Conservation (phyloP, 192 early-diverging fungal genomes). For the Dissophora globulifera region DNA sequence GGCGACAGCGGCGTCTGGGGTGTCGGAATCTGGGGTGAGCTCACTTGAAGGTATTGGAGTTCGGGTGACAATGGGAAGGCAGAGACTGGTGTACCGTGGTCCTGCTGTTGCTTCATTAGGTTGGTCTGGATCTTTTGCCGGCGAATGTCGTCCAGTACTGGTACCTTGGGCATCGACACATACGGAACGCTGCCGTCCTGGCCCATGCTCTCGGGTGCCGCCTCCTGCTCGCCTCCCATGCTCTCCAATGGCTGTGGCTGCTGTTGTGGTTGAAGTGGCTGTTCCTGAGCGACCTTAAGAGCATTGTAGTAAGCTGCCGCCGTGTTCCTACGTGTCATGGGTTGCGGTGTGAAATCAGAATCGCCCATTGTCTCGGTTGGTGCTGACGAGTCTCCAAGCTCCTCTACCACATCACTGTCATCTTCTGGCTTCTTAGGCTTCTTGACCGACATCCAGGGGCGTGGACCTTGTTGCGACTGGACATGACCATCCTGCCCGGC, state of each 20-base stretch:
- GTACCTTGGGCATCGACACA: slow-evolving; percentile 6
- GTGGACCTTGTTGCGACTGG: slow-evolving; percentile 19
- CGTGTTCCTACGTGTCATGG: neutral
- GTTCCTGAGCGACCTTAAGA: slow-evolving; percentile 18
- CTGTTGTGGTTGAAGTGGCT: neutral
- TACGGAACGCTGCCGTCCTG: slow-evolving; percentile 5
- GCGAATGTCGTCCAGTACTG: neutral
- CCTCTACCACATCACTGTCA: slow-evolving; percentile 1
- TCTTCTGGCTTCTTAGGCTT: slow-evolving; percentile 9
- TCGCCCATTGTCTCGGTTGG: slow-evolving; percentile 20
- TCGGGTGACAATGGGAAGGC: slow-evolving; percentile 33
- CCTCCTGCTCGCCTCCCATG: slow-evolving; percentile 20
- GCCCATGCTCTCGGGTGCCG: slow-evolving; percentile 35
- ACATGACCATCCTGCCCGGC: neutral
- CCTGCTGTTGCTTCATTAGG: slow-evolving; percentile 5
- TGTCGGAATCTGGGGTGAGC: slow-evolving; percentile 25
- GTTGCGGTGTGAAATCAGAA: neutral
- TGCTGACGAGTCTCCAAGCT: slow-evolving; percentile 9
- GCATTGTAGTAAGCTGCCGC: neutral
- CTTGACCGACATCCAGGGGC: slow-evolving; percentile 8
- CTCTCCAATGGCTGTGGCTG: slow-evolving; percentile 20
- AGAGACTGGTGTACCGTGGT: neutral
- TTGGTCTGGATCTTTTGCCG: slow-evolving; percentile 19
- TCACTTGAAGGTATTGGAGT: slow-evolving; percentile 36
- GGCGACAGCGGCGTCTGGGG: neutral